Conservation (phyloP, 177 flowering plant species). For the Vitis hybrid region DNA sequence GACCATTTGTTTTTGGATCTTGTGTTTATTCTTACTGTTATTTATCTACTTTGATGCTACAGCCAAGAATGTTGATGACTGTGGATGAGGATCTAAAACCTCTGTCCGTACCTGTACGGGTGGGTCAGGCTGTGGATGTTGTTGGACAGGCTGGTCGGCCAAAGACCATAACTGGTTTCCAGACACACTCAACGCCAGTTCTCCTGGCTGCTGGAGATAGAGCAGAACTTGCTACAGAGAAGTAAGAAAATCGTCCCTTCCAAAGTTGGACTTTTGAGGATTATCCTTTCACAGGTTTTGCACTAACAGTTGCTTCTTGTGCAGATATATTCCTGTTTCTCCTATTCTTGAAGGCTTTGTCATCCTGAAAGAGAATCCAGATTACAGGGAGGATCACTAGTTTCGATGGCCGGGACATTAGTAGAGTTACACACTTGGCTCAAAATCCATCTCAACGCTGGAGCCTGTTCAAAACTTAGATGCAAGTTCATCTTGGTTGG, state of each 20-base stretch:
- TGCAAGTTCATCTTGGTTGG: too few species aligned
- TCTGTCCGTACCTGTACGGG: constrained; percentile 87
- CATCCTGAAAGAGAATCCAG: constrained; percentile 89
- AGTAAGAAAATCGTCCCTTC: constrained; percentile 37
- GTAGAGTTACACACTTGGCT: too few species aligned
- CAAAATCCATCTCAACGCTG: too few species aligned
- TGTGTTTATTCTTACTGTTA: not conserved
- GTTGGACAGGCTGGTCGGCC: constrained; percentile 99
- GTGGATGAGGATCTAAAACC: constrained; percentile 92
- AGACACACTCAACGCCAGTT: constrained; percentile 96
- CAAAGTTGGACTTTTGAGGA: not conserved
- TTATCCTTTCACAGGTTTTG: not conserved
- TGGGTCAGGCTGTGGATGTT: constrained; percentile 98
- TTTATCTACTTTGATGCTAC: constrained; percentile 11
- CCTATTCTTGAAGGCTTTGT: constrained; percentile 95
- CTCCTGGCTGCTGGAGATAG: constrained; percentile 96
- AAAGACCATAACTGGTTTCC: constrained; percentile 96
- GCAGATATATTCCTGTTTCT: constrained; percentile 86
- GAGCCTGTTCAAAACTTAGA: too few species aligned
- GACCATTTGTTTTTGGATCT: not conserved
- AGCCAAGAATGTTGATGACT: constrained; percentile 97
- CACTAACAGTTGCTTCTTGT: constrained; percentile 13
- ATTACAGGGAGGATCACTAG: constrained; percentile 64
- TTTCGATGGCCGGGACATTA: too few species aligned
- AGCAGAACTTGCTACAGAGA: constrained; percentile 95